Percentiles rank a stretch among this genome's conserved stretches.
Evolutionary conservation across 163 green algal genomes (phyloP).

Genomic region (Picocystis sp.): DNA sequence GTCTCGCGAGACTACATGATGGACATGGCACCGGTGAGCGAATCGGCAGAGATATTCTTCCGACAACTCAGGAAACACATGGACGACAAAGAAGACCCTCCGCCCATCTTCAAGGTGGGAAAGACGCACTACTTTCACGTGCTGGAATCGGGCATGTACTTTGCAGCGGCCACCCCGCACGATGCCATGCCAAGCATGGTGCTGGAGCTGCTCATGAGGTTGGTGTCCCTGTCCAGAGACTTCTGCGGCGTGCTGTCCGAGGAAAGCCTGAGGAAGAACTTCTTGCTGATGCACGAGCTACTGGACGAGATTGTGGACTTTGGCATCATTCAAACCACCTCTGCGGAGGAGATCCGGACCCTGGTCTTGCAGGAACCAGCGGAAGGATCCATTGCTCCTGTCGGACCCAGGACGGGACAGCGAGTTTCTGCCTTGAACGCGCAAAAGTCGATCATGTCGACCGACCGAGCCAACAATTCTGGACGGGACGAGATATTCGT

Average conservation of each 20-base stretch:
- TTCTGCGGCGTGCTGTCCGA: conserved; percentile 76
- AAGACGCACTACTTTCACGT: conserved; percentile 6
- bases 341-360: background rate
- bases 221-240: conserved; percentile 66
- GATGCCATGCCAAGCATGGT: conserved; percentile 76
- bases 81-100: conserved; percentile 23
- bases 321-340: conserved; percentile 6
- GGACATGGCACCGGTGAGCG: conserved; percentile 56
- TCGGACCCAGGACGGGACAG: background rate
- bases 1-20: conserved; percentile 78
- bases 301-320: conserved; percentile 69
- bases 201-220: conserved; percentile 79
- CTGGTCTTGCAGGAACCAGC: conserved; percentile 5
- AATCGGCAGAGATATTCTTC: conserved; percentile 69
- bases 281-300: conserved; percentile 91
- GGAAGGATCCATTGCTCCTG: background rate
- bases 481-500: conserved; percentile 70
- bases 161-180: conserved; percentile 70
- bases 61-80: conserved; percentile 62
- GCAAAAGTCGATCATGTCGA: conserved; percentile 11
- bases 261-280: conserved; percentile 87
- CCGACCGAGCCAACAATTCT: background rate
- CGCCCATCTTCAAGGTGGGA: conserved; percentile 8
- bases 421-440: background rate
- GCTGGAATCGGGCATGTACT: conserved; percentile 51